Base-by-base conservation (phyloP, 139 green algal species). In the Ettlia oleoabundans region DNA sequence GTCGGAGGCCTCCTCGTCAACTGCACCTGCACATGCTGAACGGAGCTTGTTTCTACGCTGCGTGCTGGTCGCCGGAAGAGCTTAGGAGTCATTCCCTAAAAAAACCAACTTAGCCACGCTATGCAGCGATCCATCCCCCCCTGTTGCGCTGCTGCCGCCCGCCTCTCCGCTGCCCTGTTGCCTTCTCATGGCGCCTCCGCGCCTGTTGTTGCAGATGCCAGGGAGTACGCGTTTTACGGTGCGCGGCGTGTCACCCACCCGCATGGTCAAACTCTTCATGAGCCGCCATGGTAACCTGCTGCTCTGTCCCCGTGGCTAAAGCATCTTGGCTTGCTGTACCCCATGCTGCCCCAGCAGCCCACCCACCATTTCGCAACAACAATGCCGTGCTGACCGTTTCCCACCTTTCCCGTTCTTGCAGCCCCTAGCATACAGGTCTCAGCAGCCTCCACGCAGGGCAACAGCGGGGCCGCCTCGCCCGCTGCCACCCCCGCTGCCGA, bases 241-340 rank as follows among this genome's bases (percentile, higher is more conserved):
- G 35, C 73, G 73, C 53, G 63, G 63, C 63, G 73, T 69, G 4
- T 80, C 73, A 26, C 73, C 73, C 1, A 80, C 52, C 8, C 53
- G 73, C 26, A 65, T 69, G 53, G 38, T 55, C 21, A 40, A 40
- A 10, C 73, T 80, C 1, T 80, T 80, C 53, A 9, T 80, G 35
- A 73, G 66, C 66, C 15, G 66, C 2, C 37, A 73, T 35, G 66
- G 32, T 19, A 13, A n/a, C n/a, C n/a, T n/a, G n/a, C n/a, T n/a
- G n/a, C n/a, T 67, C 22, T 67, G 61, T n/a, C 35, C 3, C 3
- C 3, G 3, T 5, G 21, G 10, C 21, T 32, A 6, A 3, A 38
- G 33, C n/a, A n/a, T n/a, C n/a, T n/a, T 64, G 18, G 62, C 62
- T 33, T 13, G 9, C 62, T 38, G 30, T 33, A 6, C 62, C 13